Evolutionary conservation across 768 basidiomycete genomes (phyloP).

Genomic region (Rhizopogon rudus): DNA sequence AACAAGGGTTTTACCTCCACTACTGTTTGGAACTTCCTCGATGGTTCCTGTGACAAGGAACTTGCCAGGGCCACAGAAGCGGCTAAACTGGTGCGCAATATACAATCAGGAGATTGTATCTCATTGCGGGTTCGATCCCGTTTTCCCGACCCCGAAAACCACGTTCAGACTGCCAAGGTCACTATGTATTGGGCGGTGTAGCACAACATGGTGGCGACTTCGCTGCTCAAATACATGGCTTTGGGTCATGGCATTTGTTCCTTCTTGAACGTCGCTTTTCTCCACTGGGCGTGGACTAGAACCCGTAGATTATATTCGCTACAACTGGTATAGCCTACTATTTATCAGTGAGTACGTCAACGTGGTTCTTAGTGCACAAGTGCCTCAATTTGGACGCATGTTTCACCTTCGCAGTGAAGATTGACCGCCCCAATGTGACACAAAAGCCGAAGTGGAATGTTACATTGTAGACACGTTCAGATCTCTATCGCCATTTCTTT

Average conservation of each 20-base stretch:
- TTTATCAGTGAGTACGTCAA: too few relatives aligned
- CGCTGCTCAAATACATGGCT: not conserved
- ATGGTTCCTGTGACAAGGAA: not conserved
- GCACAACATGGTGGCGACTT: too few relatives aligned
- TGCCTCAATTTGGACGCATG: too few relatives aligned
- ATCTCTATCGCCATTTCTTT: too few relatives aligned
- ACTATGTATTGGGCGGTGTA: conserved; percentile 9
- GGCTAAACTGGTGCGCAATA: not conserved
- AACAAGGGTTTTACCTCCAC: not conserved
- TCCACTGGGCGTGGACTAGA: not conserved
- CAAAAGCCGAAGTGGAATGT: too few relatives aligned
- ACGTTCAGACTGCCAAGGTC: conserved; percentile 1
- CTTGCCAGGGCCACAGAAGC: not conserved
- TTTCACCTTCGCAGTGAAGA: too few relatives aligned
- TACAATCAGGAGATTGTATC: conserved; percentile 1
- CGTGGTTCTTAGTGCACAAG: too few relatives aligned
- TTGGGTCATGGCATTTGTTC: too few relatives aligned
- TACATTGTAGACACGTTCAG: too few relatives aligned
- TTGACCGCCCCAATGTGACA: too few relatives aligned
- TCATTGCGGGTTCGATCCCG: not conserved
- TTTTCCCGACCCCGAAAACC: not conserved
- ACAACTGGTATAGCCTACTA: too few relatives aligned
- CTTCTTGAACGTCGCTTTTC: not conserved
- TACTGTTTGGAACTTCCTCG: not conserved
- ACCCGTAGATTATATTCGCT: not conserved